Base-by-base conservation (phyloP, 768 basidiomycete species). In the Suillus occidentalis region DNA sequence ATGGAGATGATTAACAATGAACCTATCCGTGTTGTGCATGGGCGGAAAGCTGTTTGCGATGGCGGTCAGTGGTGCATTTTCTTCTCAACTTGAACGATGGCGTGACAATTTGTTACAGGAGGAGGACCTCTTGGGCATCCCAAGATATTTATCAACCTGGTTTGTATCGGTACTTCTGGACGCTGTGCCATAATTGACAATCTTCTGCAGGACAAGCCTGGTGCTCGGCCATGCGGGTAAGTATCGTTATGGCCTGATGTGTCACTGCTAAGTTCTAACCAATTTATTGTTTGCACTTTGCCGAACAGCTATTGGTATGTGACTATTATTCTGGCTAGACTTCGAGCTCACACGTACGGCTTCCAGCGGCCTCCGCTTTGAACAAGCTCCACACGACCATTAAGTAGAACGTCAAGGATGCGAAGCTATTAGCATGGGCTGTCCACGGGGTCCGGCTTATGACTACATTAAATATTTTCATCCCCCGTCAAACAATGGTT, bases 61-160 rank as follows among this genome's bases (percentile, higher is more conserved):
- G 97, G 97, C 72, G 97, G 97, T 98, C 69, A 70, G 93, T 81
- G 6, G 42, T 58, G 40, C 34, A 34, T 60, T 12, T 62, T n/a
- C 42, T 22, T 63, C 14, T 55, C 49, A 39, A 63, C 60, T n/a
- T 50, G 7, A 59, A 59, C 22, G 22, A 62, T 45, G 37, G 59
- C 50, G 47, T 56, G 63, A 66, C 49, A 25, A 25, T 61, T 60
- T 61, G 50, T 56, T 31, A 20, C 74, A 99, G 97, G 97, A 78
- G 90, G 89, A 74, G 97, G 97, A 13, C 87, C 97, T 50, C 84
- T 99, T 36, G 97, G 97, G 28, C 97, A 99, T 75, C 97, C 97
- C 6, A 96, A 95, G 82, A 88, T 99, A 66, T 99, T 86, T 73
- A 95, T 99, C 76, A 99, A 99, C 81, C 76, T 99, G 75, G 95